Base-by-base conservation (phyloP, 176 grass and related monocot species). In the Dactylis glomerata region DNA sequence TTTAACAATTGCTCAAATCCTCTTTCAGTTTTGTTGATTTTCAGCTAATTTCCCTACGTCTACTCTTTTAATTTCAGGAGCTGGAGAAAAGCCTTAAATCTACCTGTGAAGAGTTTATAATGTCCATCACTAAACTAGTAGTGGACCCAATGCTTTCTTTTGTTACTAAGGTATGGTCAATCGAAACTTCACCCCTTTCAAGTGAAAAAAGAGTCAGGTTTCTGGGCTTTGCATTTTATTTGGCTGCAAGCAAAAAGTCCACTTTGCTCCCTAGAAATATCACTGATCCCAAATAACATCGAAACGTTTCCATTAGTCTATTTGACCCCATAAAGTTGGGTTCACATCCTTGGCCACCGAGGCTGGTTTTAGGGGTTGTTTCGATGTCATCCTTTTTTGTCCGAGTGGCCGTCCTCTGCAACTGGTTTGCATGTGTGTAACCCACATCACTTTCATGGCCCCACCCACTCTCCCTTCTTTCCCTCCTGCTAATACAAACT, bases 81-180 rank as follows among this genome's bases (percentile, higher is more conserved):
- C 81, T 99, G 54, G 93, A 99, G 84, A 99, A 99, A 88, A 89
- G 88, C 69, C 91, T 99, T 28, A 96, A 99, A 87, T 34, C 88
- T 78, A 99, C 93, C 1, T 99, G 96, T 78, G 96, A 99, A 87
- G 96, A 99, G 81, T 96, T 99, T 87, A 96, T 99, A 75, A 99
- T 99, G 96, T 86, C 96, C 58, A 87, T 94, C 52, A 99, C 96
- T 32, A 99, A 99, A 81, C 85, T 96, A 92, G 91, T 96, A 70
- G 96, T 96, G 75, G 96, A 99, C 72, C 90, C 93, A 38, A 96
- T 99, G 96, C 93, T 99, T 81, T 99, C 91, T 44, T 96, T 99
- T 87, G 93, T 99, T 87, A 93, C 93, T 42, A 99, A 99, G 93
- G 96, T 99, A 91, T 58, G 40, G 16, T 63, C 26, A 28, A 63